A percentile compares a stretch with the other conserved stretches of the same genome.
These are phyloP conservation scores for Ochromonas danica DNA, from an alignment of 108 stramenopile genomes.

Conservation along the genomic window DNA sequence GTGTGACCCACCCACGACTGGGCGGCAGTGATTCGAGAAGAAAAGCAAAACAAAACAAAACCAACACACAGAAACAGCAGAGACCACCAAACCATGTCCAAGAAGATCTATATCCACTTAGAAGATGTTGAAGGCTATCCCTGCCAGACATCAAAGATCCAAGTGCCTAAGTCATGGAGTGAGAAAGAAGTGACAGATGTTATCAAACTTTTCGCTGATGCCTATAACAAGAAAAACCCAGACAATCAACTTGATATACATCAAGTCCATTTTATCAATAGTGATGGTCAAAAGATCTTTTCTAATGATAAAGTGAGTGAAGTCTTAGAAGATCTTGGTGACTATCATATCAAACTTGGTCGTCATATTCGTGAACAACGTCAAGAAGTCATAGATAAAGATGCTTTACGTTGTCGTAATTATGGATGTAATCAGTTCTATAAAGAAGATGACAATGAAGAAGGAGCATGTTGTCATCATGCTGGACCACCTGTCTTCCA, in stretches of 20 bases:
- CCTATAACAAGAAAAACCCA: constrained; percentile 57
- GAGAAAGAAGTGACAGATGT: constrained; percentile 46
- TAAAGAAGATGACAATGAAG: constrained; percentile 50
- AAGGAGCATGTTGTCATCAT: constrained; percentile 51
- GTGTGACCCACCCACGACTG: no score
- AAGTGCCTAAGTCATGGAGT: constrained; percentile 57
- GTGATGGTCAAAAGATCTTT: constrained; percentile 27
- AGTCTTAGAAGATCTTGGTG: constrained; percentile 45
- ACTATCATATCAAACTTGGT: constrained; percentile 48
- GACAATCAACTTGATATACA: constrained; percentile 33
- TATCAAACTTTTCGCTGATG: constrained; percentile 49
- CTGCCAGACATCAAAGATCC: constrained; percentile 51
- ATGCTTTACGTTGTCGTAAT: constrained; percentile 51
- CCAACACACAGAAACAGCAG: no score
- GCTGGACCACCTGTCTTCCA: constrained; percentile 58
- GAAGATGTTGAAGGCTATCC: constrained; percentile 51
- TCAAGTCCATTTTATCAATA: neutral
- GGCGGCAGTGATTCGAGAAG: no score
- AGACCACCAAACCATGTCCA: no score
- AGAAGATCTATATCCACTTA: constrained; percentile 55
- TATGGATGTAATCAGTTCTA: constrained; percentile 58
- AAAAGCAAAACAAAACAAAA: no score
- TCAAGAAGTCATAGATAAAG: neutral
- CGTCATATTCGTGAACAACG: neutral
- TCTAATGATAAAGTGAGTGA: constrained; percentile 47